Evolutionary conservation across 805 yeast genomes (phyloP), one percentile per base, ranked within the genome.

Genomic region (Huiozyma naganishii): DNA sequence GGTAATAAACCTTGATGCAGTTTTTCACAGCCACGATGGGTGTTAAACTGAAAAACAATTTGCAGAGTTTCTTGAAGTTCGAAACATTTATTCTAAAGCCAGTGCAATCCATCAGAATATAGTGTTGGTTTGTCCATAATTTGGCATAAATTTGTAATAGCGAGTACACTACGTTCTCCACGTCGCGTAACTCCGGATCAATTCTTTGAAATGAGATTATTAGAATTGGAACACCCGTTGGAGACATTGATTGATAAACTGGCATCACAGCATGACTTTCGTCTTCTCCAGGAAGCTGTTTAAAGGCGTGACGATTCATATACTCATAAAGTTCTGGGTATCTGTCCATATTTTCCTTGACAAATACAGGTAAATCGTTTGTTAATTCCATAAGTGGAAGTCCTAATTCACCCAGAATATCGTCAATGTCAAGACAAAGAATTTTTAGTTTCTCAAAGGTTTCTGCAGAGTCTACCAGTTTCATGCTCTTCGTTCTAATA

Each of bases 201-300:
- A 74, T 62, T 7, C 70, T 57, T 7, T 52, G 52, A 48, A 68
- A 68, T 36, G 76, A 73, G 23, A 81, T 49, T 3, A 80, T 76
- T 29, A 83, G 64, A 11, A 79, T 69, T 1, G 89, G 92, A 0
- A 74, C 62, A 6, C 95, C 94, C 52, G 83, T 90, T 35, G 72
- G 67, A 34, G 80, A 75, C 23, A 80, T 75, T 1, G 82, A 74
- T 48, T 77, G 85, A 41, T 73, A 76, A 8, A 83, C 69, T 32
- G 77, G 65, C 0, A 70, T 65, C 10, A 61, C 50, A 10, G n/a
- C 10, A 1, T 11, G 27, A 1, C 30, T 37, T 11, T 71, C 74
- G 17, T 65, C 53, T 2, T 69, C 54, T n/a, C 57, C 48, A 5
- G 72, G 74, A 8, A 72, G 61, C 46, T 77, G 76, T 43, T 72